These are phyloP conservation scores for Arthrobotrys musiformis DNA, from an alignment of 2,329 filamentous ascomycete species.

Conservation along the genomic window DNA sequence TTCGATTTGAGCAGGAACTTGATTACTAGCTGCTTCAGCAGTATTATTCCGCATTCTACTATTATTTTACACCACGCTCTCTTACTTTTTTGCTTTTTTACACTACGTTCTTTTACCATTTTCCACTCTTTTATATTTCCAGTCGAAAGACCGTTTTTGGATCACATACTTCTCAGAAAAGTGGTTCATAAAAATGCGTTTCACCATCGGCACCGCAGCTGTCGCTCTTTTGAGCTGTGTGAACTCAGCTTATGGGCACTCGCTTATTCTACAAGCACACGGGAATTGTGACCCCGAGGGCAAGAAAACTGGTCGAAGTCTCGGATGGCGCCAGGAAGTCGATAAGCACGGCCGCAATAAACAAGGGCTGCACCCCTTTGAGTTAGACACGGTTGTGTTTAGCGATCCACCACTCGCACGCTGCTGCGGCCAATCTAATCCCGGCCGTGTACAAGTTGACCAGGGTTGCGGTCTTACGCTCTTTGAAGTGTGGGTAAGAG, in stretches of 20 bases:
- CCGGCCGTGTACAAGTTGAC: not conserved
- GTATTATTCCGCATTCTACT: too few relatives aligned
- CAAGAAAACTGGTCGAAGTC: not conserved
- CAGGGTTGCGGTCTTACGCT: not conserved
- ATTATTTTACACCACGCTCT: too few relatives aligned
- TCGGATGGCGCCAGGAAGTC: not conserved
- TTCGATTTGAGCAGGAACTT: too few relatives aligned
- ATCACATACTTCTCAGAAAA: too few relatives aligned
- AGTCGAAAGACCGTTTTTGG: too few relatives aligned
- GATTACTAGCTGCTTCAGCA: too few relatives aligned
- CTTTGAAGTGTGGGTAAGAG: not conserved
- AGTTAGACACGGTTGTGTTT: not conserved
- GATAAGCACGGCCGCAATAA: not conserved
- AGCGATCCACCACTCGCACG: not conserved
- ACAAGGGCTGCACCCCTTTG: not conserved
- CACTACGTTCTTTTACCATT: too few relatives aligned
- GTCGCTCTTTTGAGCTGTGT: not conserved
- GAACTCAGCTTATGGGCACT: not conserved
- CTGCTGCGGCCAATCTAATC: not conserved
- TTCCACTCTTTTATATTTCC: not conserved
- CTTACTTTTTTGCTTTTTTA: too few relatives aligned
- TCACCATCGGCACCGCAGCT: not conserved
- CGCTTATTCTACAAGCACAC: not conserved
- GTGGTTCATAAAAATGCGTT: not conserved
- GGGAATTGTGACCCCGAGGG: not conserved